Conservation (phyloP, 306 rosid genomes). For the Glycine soja region DNA sequence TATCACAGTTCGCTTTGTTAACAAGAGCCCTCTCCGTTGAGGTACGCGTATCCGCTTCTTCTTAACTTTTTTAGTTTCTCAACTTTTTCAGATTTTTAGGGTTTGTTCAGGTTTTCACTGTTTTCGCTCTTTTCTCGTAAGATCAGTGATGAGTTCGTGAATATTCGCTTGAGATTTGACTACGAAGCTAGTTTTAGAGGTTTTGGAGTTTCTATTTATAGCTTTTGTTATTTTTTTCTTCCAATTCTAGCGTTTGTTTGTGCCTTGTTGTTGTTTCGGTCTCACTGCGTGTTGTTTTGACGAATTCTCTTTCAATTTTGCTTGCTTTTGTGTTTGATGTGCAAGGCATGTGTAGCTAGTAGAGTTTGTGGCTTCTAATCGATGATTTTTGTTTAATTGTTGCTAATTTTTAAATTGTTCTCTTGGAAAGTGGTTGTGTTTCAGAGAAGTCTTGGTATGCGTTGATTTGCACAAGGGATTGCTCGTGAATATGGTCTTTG, state of each 20-base stretch:
- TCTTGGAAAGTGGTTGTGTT: conserved; percentile 6
- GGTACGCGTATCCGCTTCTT: conserved; percentile 17
- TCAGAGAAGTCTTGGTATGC: neutral
- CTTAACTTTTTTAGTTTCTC: neutral
- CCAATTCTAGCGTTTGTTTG: conserved; percentile 2
- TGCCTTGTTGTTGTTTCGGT: neutral
- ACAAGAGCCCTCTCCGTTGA: conserved; percentile 34
- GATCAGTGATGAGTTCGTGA: conserved; percentile 39
- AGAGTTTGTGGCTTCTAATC: conserved; percentile 5
- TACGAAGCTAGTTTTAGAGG: neutral
- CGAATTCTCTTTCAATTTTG: conserved; percentile 22
- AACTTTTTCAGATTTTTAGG: conserved; percentile 52
- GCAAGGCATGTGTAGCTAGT: neutral
- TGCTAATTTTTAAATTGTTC: neutral
- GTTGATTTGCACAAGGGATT: conserved; percentile 29
- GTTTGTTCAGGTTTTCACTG: conserved; percentile 32
- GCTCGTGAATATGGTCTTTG: neutral
- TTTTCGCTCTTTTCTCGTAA: neutral
- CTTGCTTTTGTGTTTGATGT: conserved; percentile 28
- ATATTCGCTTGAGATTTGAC: conserved; percentile 40
- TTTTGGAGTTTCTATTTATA: neutral
- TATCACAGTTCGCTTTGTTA: neutral
- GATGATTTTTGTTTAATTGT: conserved; percentile 17
- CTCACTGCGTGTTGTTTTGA: neutral
- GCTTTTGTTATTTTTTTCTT: neutral